These are phyloP conservation scores for Clitopilus hobsonii DNA, from an alignment of 768 basidiomycete genomes.

Conservation along the genomic window DNA sequence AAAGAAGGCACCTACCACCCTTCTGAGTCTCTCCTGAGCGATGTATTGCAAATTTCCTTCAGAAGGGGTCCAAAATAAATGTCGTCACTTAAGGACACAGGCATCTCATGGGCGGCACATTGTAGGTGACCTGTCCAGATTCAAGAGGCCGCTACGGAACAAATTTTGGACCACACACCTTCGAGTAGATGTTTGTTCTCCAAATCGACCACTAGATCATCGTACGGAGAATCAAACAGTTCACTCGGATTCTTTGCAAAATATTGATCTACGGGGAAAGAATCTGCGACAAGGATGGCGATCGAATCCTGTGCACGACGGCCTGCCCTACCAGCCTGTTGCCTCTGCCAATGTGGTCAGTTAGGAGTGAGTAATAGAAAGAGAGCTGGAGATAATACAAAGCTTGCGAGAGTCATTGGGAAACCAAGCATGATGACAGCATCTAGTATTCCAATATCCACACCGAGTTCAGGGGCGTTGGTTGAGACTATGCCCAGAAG, in stretches of 20 bases:
- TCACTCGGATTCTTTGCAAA: slow-evolving; percentile 68
- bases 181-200: slow-evolving; percentile 74
- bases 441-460: slow-evolving; percentile 88
- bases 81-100: slow-evolving; percentile 59
- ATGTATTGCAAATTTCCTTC: slow-evolving; percentile 53
- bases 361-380: neutral
- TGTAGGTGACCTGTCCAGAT: slow-evolving; percentile 62
- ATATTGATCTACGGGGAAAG: slow-evolving; percentile 68
- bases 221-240: slow-evolving; percentile 57
- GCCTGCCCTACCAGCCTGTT: slow-evolving; percentile 87
- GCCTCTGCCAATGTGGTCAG: slow-evolving; percentile 44
- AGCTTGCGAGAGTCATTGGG: slow-evolving; percentile 74
- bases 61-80: slow-evolving; percentile 68
- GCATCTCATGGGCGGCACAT: slow-evolving; percentile 86
- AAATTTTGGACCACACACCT: slow-evolving; percentile 22
- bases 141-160: neutral
- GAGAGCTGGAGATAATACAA: slow-evolving; percentile 40
- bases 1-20: slow-evolving; percentile 54
- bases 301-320: slow-evolving; percentile 77
- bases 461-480: slow-evolving; percentile 86
- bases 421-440: slow-evolving; percentile 89
- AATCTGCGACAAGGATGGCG: slow-evolving; percentile 66
- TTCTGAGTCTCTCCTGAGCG: slow-evolving; percentile 65
- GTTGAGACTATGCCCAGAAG: slow-evolving; percentile 86
- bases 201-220: slow-evolving; percentile 67